phyloP scores from a whole-genome alignment of 129 eudicot species.

The Oenanthe sinensis region DNA sequence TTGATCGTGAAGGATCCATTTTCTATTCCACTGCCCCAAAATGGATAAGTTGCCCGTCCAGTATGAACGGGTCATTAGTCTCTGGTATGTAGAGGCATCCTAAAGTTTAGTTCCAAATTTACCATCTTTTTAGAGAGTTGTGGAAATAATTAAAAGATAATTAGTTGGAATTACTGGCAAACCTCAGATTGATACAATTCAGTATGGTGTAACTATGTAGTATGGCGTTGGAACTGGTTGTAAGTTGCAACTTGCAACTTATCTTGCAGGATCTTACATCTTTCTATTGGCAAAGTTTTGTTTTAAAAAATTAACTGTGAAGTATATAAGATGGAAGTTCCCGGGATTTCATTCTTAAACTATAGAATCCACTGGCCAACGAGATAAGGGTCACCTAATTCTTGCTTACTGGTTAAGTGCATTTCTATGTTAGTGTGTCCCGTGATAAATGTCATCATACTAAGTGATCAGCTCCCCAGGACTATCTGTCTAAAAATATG shows the following conservation, averaged over 20 bases:
- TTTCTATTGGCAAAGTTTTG: background rate
- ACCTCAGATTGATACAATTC: background rate
- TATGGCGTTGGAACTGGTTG: background rate
- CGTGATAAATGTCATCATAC: background rate
- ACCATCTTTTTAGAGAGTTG: background rate
- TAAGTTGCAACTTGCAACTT: background rate
- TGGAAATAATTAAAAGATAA: background rate
- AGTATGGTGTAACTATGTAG: background rate
- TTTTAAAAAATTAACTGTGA: too few relatives aligned
- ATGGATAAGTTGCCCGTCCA: slow-evolving; percentile 41
- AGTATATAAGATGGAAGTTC: background rate
- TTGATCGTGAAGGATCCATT: slow-evolving; percentile 76
- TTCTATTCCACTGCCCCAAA: slow-evolving; percentile 81
- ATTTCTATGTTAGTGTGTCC: background rate
- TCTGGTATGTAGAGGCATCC: slow-evolving; percentile 30
- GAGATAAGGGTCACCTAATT: background rate
- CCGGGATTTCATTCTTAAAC: background rate
- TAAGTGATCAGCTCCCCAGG: background rate
- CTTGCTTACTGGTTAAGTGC: too few relatives aligned
- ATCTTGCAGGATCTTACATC: background rate
- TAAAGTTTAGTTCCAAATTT: background rate
- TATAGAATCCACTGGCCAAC: background rate
- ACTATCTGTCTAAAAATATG: background rate
- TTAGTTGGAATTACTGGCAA: background rate
- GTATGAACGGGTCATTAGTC: slow-evolving; percentile 24